Evolutionary conservation across 148 eudicot genomes (phyloP).

Genomic region (Rhododendron molle): DNA sequence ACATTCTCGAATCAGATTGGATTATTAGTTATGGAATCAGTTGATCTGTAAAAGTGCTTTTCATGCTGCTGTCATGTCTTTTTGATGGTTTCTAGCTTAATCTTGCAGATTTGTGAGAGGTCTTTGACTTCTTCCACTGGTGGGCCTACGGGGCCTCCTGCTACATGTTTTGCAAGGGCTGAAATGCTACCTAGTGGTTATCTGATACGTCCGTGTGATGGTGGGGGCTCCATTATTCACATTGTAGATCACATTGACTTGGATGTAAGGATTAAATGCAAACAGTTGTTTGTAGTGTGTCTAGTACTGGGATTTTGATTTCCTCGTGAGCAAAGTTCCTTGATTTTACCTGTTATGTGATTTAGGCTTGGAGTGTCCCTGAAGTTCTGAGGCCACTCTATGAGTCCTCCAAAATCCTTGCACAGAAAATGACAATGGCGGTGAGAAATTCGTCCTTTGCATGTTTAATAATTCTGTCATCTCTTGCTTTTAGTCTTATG

Average conservation of each 20-base stretch:
- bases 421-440: constrained; percentile 61
- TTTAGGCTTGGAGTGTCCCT: constrained; percentile 53
- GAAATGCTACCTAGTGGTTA: constrained; percentile 63
- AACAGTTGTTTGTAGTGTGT: not conserved
- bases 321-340: not conserved
- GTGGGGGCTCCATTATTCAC: constrained; percentile 59
- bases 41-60: not conserved
- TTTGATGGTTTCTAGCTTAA: constrained; percentile 7
- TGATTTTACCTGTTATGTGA: not conserved
- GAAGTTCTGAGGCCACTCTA: constrained; percentile 63
- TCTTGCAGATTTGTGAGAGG: constrained; percentile 55
- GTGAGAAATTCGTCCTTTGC: constrained; percentile 24
- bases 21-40: not conserved
- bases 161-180: constrained; percentile 50
- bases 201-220: constrained; percentile 57
- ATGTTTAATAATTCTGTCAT: not conserved
- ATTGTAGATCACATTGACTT: constrained; percentile 59
- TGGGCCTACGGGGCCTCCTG: constrained; percentile 48
- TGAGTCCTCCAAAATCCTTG: constrained; percentile 59
- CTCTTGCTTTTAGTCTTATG: not conserved
- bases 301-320: not conserved
- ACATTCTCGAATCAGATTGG: not conserved
- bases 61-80: not conserved
- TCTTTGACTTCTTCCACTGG: constrained; percentile 47
- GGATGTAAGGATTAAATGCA: constrained; percentile 31